These are phyloP conservation scores for Globisporangium cederbergense DNA, from an alignment of 352 stramenopile genomes.

Conservation along the genomic window DNA sequence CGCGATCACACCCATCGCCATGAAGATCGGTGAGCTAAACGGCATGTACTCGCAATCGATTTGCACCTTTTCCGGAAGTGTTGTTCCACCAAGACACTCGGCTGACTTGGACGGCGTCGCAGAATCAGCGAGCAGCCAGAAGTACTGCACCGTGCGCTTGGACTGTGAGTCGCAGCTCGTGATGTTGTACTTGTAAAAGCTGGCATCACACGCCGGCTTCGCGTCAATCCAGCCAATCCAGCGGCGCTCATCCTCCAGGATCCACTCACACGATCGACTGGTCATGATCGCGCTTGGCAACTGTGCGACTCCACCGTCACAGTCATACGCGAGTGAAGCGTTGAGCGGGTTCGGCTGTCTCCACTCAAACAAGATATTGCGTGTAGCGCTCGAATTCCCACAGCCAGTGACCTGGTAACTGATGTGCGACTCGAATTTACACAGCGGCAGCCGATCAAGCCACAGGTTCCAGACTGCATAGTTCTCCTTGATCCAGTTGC, in stretches of 20 bases:
- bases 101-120: slow-evolving; percentile 18
- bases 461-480: slow-evolving; percentile 42
- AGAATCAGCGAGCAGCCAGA: slow-evolving; percentile 32
- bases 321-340: slow-evolving; percentile 22
- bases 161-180: slow-evolving; percentile 12
- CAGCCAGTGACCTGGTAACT: slow-evolving; percentile 25
- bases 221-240: slow-evolving; percentile 25
- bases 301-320: slow-evolving; percentile 21
- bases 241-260: slow-evolving; percentile 5
- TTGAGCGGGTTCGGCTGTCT: slow-evolving; percentile 11
- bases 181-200: slow-evolving; percentile 30
- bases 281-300: slow-evolving; percentile 20
- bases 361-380: slow-evolving; percentile 9
- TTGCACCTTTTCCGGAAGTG: slow-evolving; percentile 17
- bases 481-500: slow-evolving; percentile 45
- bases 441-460: slow-evolving; percentile 31
- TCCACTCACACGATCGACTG: slow-evolving; percentile 29
- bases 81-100: slow-evolving; percentile 26
- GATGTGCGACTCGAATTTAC: slow-evolving; percentile 25
- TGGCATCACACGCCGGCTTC: slow-evolving; percentile 22
- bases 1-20: slow-evolving; percentile 16
- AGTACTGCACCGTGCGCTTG: slow-evolving; percentile 18
- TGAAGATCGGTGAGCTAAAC: slow-evolving; percentile 15
- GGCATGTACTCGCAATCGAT: slow-evolving; percentile 37
- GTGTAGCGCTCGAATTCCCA: slow-evolving; percentile 13